A percentile compares a stretch with the other conserved stretches of the same genome.
phyloP scores from a whole-genome alignment of 2,329 filamentous ascomycete genomes.

The Daldinia sp. region DNA sequence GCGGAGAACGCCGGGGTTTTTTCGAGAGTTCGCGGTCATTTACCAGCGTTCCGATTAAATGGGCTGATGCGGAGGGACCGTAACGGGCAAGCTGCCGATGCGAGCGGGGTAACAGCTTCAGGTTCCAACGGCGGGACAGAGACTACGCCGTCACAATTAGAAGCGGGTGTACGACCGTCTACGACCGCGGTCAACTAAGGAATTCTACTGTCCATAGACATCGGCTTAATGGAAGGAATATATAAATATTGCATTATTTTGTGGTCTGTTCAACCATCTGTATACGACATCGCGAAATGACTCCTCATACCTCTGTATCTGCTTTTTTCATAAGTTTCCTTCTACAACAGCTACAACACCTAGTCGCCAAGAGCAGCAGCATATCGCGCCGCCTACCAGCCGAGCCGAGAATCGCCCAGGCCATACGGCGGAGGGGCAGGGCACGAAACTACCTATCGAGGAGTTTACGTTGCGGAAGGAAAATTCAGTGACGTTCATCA shows the following conservation, averaged over 20 bases:
- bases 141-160: slow-evolving; percentile 56
- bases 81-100: slow-evolving; percentile 31
- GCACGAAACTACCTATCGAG: background rate
- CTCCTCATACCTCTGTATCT: slow-evolving; percentile 22
- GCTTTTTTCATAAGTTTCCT: background rate
- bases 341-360: background rate
- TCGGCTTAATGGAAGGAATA: slow-evolving; percentile 35
- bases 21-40: slow-evolving; percentile 40
- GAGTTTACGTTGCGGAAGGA: slow-evolving; percentile 3
- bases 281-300: slow-evolving; percentile 26
- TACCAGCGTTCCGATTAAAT: slow-evolving; percentile 42
- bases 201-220: slow-evolving; percentile 32
- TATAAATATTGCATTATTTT: slow-evolving; percentile 30
- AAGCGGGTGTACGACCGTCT: slow-evolving; percentile 52
- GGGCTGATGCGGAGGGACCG: slow-evolving; percentile 41
- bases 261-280: slow-evolving; percentile 20
- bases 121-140: slow-evolving; percentile 38
- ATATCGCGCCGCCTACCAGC: background rate
- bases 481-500: slow-evolving; percentile 5
- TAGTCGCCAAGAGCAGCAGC: background rate
- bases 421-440: background rate
- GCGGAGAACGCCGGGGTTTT: slow-evolving; percentile 34
- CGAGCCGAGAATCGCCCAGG: background rate
- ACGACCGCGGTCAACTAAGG: slow-evolving; percentile 37
- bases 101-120: slow-evolving; percentile 36